Conservation (phyloP, 2,329 filamentous ascomycete genomes). For the Thelonectria olida region DNA sequence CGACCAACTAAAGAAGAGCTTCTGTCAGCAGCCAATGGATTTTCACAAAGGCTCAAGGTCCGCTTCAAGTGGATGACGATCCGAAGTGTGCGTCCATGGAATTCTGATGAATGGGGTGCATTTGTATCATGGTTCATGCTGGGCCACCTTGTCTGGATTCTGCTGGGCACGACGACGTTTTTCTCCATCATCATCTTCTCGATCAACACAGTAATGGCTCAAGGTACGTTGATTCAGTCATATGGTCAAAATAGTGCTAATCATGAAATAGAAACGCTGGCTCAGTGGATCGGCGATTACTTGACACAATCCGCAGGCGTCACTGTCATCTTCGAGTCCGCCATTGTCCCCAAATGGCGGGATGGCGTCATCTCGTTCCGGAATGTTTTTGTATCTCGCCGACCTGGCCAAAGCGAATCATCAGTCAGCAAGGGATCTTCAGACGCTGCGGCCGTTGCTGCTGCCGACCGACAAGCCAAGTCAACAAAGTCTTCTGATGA, state of each 20-base stretch:
- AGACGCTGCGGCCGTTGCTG: conserved; percentile 85
- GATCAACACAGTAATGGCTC: conserved; percentile 96
- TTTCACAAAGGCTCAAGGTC: conserved; percentile 89
- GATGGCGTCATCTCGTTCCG: conserved; percentile 96
- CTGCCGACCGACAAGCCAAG: conserved; percentile 70
- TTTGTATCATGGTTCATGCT: conserved; percentile 94
- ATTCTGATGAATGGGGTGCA: conserved; percentile 93
- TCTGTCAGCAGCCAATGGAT: conserved; percentile 88
- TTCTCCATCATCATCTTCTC: conserved; percentile 90
- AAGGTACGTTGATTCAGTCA: conserved; percentile 65
- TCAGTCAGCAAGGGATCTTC: conserved; percentile 94
- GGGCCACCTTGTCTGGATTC: conserved; percentile 92
- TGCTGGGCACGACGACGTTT: conserved; percentile 97
- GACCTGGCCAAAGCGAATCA: conserved; percentile 82
- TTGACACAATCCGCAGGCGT: conserved; percentile 92
- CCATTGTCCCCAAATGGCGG: conserved; percentile 95
- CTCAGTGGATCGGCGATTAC: conserved; percentile 94
- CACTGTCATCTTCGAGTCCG: conserved; percentile 95
- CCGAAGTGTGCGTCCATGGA: conserved; percentile 91
- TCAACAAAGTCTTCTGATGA: conserved; percentile 45
- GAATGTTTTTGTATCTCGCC: conserved; percentile 93
- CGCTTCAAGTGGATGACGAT: conserved; percentile 99
- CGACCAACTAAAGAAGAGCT: conserved; percentile 94
- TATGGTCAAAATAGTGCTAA: neutral
- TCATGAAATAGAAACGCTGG: conserved; percentile 78